These are phyloP conservation scores for Priceomyces castillae DNA, from an alignment of 805 yeast species.

Conservation along the genomic window DNA sequence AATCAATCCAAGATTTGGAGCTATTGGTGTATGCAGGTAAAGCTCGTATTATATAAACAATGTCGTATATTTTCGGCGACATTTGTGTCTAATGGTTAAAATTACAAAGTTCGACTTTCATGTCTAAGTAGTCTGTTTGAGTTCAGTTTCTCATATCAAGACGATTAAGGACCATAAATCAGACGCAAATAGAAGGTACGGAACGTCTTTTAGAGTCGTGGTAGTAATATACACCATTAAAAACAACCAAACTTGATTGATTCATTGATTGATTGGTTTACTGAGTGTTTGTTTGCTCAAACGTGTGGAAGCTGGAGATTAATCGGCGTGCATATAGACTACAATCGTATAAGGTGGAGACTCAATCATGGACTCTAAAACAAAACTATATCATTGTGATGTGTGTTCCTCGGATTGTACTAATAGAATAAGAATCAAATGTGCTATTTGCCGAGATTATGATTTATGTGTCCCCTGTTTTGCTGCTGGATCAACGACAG, in stretches of 20 bases:
- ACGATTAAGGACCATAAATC: neutral
- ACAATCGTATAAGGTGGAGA: neutral
- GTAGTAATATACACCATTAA: neutral
- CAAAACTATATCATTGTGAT: constrained; percentile 76
- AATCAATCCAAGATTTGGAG: too few relatives aligned
- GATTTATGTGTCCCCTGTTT: constrained; percentile 98
- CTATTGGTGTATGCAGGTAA: too few relatives aligned
- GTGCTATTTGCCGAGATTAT: constrained; percentile 91
- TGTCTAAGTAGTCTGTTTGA: neutral
- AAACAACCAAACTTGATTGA: neutral
- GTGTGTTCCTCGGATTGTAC: constrained; percentile 97
- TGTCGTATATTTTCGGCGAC: too few relatives aligned
- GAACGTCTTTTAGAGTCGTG: neutral
- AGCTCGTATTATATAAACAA: too few relatives aligned
- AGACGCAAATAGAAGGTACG: neutral
- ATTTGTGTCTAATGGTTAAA: too few relatives aligned
- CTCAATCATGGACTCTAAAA: constrained; percentile 34
- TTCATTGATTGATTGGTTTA: constrained; percentile 3
- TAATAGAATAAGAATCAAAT: constrained; percentile 80
- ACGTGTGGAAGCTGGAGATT: neutral
- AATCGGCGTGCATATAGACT: constrained; percentile 3
- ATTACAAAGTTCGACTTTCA: neutral
- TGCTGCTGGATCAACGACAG: constrained; percentile 75
- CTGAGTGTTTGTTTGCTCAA: neutral
- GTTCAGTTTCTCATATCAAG: neutral